Evolutionary conservation across 208 protist genomes (phyloP).

Genomic region (Trypanosomatidae sp.): DNA sequence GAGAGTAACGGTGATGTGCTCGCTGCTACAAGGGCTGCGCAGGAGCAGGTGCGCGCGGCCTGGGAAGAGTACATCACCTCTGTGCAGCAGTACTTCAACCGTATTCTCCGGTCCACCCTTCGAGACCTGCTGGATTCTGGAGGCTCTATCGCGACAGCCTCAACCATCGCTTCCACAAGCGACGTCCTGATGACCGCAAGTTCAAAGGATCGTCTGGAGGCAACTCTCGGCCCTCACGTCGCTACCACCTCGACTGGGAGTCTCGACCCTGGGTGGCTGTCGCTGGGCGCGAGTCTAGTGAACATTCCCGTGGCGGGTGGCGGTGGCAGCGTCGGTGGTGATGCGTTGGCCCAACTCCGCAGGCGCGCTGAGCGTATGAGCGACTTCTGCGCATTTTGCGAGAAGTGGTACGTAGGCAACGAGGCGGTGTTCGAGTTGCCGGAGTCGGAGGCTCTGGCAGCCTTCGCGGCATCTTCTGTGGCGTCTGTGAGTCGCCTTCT

Average conservation of each 20-base stretch:
- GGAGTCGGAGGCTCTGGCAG: slow-evolving; percentile 40
- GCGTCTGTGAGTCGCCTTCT: slow-evolving; percentile 73
- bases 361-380: slow-evolving; percentile 67
- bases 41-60: slow-evolving; percentile 38
- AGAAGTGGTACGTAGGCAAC: slow-evolving; percentile 71
- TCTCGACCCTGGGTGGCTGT: slow-evolving; percentile 1
- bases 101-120: slow-evolving; percentile 21
- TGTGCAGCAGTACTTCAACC: slow-evolving; percentile 45
- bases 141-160: background rate
- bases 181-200: background rate
- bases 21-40: slow-evolving; percentile 29
- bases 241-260: background rate
- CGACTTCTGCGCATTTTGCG: slow-evolving; percentile 68
- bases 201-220: slow-evolving; percentile 14
- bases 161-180: background rate
- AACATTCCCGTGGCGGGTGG: slow-evolving; percentile 11
- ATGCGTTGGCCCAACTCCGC: slow-evolving; percentile 11
- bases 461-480: slow-evolving; percentile 41
- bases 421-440: slow-evolving; percentile 61
- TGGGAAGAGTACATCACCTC: slow-evolving; percentile 61
- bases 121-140: slow-evolving; percentile 25
- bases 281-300: slow-evolving; percentile 13
- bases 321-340: background rate
- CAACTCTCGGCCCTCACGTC: slow-evolving; percentile 8
- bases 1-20: slow-evolving; percentile 32